These are phyloP conservation scores for Trichophyton equinum DNA, from an alignment of 2,329 filamentous ascomycete species.

Conservation along the genomic window DNA sequence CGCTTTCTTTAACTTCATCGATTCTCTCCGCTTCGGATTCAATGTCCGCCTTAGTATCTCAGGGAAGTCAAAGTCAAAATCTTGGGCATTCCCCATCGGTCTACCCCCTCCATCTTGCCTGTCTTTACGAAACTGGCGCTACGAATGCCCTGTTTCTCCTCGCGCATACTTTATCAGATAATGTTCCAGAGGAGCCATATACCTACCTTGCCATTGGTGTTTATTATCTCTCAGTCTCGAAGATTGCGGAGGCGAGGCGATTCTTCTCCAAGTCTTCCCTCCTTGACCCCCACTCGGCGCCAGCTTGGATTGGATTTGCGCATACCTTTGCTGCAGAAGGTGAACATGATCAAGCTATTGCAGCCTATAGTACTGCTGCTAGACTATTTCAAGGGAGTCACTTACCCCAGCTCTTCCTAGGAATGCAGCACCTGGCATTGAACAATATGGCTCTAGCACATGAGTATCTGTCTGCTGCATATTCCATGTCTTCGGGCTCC, in stretches of 20 bases:
- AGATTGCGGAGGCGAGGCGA: constrained; percentile 81
- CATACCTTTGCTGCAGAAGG: constrained; percentile 97
- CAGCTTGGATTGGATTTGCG: constrained; percentile 97
- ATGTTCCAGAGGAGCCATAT: constrained; percentile 78
- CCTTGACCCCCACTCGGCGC: constrained; percentile 94
- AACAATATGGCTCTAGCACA: constrained; percentile 90
- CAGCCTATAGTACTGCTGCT: constrained; percentile 90
- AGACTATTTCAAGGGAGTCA: constrained; percentile 94
- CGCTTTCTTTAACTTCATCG: constrained; percentile 67
- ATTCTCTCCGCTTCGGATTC: constrained; percentile 80
- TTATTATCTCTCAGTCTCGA: constrained; percentile 82
- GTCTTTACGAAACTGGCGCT: constrained; percentile 72
- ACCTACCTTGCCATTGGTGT: constrained; percentile 90
- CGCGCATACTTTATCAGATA: constrained; percentile 82
- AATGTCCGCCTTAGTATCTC: constrained; percentile 15
- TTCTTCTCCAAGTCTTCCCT: constrained; percentile 97
- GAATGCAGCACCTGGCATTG: constrained; percentile 95
- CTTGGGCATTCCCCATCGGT: constrained; percentile 42
- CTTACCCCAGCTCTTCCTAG: constrained; percentile 84
- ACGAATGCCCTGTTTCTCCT: constrained; percentile 86
- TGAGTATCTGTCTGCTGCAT: constrained; percentile 86
- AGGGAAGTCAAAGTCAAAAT: constrained; percentile 23
- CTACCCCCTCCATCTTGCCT: constrained; percentile 83
- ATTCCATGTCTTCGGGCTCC: constrained; percentile 43
- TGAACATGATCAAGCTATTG: constrained; percentile 96